Conservation (phyloP, 805 yeast species). For the Candida ascalaphidarum region DNA sequence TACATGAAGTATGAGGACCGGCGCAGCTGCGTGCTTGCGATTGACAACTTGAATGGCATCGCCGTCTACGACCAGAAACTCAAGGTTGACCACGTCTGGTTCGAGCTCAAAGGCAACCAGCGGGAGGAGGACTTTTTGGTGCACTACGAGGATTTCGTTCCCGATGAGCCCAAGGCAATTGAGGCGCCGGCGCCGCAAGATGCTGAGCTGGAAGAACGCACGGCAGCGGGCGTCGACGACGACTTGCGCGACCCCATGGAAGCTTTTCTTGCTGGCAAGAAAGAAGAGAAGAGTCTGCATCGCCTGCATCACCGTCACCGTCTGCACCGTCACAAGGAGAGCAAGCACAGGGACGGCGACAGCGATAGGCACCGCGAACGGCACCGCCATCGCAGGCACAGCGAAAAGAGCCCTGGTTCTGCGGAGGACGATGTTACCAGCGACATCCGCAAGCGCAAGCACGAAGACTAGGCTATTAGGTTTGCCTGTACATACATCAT, state of each 20-base stretch:
- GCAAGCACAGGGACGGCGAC: too few relatives aligned
- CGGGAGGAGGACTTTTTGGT: slow-evolving; percentile 33
- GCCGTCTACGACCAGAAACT: slow-evolving; percentile 39
- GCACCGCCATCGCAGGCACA: too few relatives aligned
- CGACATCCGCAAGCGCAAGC: too few relatives aligned
- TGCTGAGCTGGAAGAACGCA: not conserved
- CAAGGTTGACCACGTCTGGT: slow-evolving; percentile 68
- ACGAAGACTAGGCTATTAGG: too few relatives aligned
- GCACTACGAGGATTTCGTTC: slow-evolving; percentile 13
- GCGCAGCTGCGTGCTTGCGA: slow-evolving; percentile 72
- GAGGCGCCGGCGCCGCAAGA: slow-evolving; percentile 2
- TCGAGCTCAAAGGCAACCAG: slow-evolving; percentile 46
- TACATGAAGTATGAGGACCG: slow-evolving; percentile 79
- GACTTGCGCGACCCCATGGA: slow-evolving; percentile 14
- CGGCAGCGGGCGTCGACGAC: slow-evolving; percentile 10
- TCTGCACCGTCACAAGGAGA: too few relatives aligned
- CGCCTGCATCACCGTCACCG: too few relatives aligned
- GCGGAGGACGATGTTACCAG: too few relatives aligned
- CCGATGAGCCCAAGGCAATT: slow-evolving; percentile 1
- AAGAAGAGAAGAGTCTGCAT: too few relatives aligned
- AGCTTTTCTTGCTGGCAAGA: slow-evolving; percentile 5
- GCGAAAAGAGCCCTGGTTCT: too few relatives aligned
- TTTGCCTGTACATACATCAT: too few relatives aligned
- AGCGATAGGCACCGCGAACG: too few relatives aligned
- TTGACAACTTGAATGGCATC: slow-evolving; percentile 79